Evolutionary conservation across 2,329 filamentous ascomycete species (phyloP).

Genomic region (Epichloe amarillans): DNA sequence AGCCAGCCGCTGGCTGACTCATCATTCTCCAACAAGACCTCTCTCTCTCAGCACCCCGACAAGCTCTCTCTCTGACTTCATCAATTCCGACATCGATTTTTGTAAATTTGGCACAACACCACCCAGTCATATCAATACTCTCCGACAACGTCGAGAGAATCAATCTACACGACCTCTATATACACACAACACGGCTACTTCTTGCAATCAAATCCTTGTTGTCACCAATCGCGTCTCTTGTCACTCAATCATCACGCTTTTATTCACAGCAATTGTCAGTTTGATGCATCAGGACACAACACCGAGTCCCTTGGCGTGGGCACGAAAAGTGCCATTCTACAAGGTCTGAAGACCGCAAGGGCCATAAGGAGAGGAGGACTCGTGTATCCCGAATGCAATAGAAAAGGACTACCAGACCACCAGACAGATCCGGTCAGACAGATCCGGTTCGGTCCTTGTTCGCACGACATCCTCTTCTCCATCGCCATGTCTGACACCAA

Average conservation of each 20-base stretch:
- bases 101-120: too few species aligned
- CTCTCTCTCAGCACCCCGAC: too few species aligned
- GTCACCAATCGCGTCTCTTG: background rate
- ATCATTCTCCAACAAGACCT: too few species aligned
- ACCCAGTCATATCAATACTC: too few species aligned
- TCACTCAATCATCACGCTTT: background rate
- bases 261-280: background rate
- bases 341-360: background rate
- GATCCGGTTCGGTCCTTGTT: background rate
- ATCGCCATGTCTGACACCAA: slow-evolving; percentile 21
- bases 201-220: background rate
- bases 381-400: background rate
- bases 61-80: too few species aligned
- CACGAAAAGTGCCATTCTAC: background rate
- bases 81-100: too few species aligned
- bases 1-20: too few species aligned
- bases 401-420: background rate
- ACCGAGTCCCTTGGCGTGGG: background rate
- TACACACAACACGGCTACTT: background rate
- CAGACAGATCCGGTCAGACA: background rate
- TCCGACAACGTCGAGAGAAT: too few species aligned
- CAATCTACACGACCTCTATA: too few species aligned
- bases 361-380: too few species aligned
- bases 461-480: background rate
- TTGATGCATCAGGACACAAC: background rate